phyloP scores from a whole-genome alignment of 495 filamentous ascomycete genomes.

The Collariella sp. region DNA sequence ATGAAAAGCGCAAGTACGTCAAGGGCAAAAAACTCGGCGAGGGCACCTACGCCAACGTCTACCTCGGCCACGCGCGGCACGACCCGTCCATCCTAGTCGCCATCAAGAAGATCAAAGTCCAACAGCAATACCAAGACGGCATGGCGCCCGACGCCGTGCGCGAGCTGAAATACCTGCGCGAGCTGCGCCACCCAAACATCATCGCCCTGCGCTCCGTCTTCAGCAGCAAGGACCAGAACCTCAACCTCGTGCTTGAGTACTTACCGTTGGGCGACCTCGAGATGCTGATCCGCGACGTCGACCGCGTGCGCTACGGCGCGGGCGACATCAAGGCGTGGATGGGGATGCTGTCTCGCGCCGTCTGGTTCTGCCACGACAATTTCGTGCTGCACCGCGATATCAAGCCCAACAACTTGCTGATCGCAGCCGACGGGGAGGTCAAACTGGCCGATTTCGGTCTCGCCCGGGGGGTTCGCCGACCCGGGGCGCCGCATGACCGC shows the following conservation, averaged over 20 bases:
- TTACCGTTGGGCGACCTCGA: constrained; percentile 87
- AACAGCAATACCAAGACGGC: constrained; percentile 72
- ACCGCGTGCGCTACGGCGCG: constrained; percentile 53
- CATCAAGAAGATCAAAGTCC: constrained; percentile 98
- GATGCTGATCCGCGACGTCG: constrained; percentile 77
- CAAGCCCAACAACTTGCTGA: constrained; percentile 96
- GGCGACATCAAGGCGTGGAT: constrained; percentile 98
- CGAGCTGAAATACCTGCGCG: constrained; percentile 89
- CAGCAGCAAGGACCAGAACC: constrained; percentile 79
- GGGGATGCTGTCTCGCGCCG: constrained; percentile 85
- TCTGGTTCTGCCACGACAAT: constrained; percentile 96
- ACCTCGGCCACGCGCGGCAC: constrained; percentile 63
- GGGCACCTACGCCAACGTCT: constrained; percentile 95
- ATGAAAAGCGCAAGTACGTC: constrained; percentile 77
- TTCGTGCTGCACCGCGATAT: constrained; percentile 94
- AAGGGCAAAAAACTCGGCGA: constrained; percentile 89
- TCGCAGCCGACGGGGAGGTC: constrained; percentile 83
- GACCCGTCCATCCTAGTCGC: constrained; percentile 68
- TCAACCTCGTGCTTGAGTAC: constrained; percentile 90
- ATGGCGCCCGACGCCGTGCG: constrained; percentile 89
- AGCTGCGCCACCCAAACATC: constrained; percentile 93
- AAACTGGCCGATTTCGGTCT: constrained; percentile 97
- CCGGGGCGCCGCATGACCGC: constrained; percentile 83
- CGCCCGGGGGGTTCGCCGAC: constrained; percentile 81
- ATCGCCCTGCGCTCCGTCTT: constrained; percentile 88